Conservation (phyloP, 1,284 basidiomycete species). For the Dichomitus squalens region DNA sequence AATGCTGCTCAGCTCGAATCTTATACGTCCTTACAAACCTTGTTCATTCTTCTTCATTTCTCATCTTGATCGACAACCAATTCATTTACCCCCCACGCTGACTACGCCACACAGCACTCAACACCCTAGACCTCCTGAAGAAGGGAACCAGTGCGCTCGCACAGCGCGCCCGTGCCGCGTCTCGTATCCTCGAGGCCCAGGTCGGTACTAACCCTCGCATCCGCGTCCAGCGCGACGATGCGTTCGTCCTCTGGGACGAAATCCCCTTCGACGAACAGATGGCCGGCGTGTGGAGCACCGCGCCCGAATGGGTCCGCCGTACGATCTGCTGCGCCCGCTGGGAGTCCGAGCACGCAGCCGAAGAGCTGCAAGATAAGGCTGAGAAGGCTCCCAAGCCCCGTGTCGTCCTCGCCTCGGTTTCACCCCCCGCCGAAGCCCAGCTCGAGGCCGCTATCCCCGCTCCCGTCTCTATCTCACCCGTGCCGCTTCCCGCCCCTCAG, state of each 20-base stretch:
- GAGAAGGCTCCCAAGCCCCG: conserved; percentile 36
- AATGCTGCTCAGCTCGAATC: too few relatives aligned
- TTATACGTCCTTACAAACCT: too few relatives aligned
- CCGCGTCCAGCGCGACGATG: conserved; percentile 75
- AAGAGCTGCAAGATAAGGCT: conserved; percentile 15
- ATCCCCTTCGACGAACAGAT: conserved; percentile 48
- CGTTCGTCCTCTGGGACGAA: conserved; percentile 76
- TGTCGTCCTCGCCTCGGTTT: conserved; percentile 62
- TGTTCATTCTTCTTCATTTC: too few relatives aligned
- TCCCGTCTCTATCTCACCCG: conserved; percentile 47
- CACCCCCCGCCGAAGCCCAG: conserved; percentile 35
- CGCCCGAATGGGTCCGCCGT: conserved; percentile 80
- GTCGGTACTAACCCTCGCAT: conserved; percentile 80
- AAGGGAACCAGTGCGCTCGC: conserved; percentile 82
- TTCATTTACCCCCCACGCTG: background rate
- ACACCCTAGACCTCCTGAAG: conserved; percentile 92
- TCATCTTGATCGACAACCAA: background rate
- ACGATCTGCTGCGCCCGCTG: conserved; percentile 79
- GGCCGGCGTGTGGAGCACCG: conserved; percentile 37
- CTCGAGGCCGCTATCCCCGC: conserved; percentile 35
- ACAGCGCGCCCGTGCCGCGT: conserved; percentile 80
- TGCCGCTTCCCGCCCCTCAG: conserved; percentile 66
- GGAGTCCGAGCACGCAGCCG: conserved; percentile 52
- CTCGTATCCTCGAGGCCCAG: conserved; percentile 80
- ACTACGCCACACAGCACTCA: conserved; percentile 61